Base-by-base conservation (phyloP, 2,329 filamentous ascomycete species). In the Cladosporium velox region DNA sequence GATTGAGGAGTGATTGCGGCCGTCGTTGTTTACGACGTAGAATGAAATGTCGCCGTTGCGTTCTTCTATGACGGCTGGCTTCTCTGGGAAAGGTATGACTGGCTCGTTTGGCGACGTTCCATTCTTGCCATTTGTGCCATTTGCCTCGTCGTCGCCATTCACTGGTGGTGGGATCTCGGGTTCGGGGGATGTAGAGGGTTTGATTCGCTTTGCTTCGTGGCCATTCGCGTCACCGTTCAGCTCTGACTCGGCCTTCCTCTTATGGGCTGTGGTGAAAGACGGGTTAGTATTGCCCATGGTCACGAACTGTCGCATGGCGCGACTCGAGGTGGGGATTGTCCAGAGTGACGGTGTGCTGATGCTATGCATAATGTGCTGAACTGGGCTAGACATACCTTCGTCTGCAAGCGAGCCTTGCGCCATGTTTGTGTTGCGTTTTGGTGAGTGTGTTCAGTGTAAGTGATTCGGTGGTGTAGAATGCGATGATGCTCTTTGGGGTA, bases 21-120 rank as follows among this genome's bases (percentile, higher is more conserved):
- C 91, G 76, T 99, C 95, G 76, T 99, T 99, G 84, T 98, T 98
- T 74, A 99, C 95, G 7, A 98, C 95, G 58, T 93, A 90, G 78
- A 98, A 98, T 78, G 98, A 93, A 72, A 99, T 98, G 70, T 96
- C 92, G 75, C 93, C 93, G 75, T 90, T 91, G 73, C 93, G 90
- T 79, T 99, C 95, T 81, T 99, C 95, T 70, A 96, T 85, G 4
- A 97, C 94, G 10, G 93, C 94, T 6, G 92, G 91, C 88, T 96
- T 97, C 79, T 97, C 93, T 1, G 93, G 93, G 73, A 95, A 97
- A 1, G 91, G 91, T 41, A 96, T 92, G 32, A 70, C 83, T 7
- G 77, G 78, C 6, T 80, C 77, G 65, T 77, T 70, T 86, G 80
- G 57, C 76, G 54, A 55, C 7, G 34, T 32, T 35, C 59, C 51